Conservation (phyloP, 306 rosid species). For the Corylus heterophylla region DNA sequence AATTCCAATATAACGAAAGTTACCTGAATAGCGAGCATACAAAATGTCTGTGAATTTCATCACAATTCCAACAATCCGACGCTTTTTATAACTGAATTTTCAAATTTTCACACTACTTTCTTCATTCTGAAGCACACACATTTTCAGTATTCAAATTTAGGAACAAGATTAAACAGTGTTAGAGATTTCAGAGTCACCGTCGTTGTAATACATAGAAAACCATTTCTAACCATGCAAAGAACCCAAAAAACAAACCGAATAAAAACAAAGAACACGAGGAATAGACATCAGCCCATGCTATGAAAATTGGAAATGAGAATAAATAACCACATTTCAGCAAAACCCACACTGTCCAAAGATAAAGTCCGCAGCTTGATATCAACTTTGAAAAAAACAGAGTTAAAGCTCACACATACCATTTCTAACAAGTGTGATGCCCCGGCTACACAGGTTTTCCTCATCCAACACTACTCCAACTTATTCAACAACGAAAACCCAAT, state of each 20-base stretch:
- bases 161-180: neutral
- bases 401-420: constrained; percentile 13
- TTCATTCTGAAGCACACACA: no score
- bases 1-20: no score
- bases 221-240: neutral
- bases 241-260: neutral
- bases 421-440: constrained; percentile 10
- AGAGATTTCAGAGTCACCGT: neutral
- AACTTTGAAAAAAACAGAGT: neutral
- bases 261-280: neutral
- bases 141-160: neutral
- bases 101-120: neutral
- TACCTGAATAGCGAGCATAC: no score
- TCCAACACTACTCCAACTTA: constrained; percentile 5
- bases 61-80: no score
- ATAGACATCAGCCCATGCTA: neutral
- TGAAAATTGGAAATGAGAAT: neutral
- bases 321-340: neutral
- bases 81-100: neutral
- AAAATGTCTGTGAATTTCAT: no score
- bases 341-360: neutral
- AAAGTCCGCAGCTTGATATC: neutral
- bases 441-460: constrained; percentile 10
- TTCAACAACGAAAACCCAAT: neutral
- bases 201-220: neutral